Base-by-base conservation (phyloP, 148 eudicot genomes). In the Linanthus parryae region DNA sequence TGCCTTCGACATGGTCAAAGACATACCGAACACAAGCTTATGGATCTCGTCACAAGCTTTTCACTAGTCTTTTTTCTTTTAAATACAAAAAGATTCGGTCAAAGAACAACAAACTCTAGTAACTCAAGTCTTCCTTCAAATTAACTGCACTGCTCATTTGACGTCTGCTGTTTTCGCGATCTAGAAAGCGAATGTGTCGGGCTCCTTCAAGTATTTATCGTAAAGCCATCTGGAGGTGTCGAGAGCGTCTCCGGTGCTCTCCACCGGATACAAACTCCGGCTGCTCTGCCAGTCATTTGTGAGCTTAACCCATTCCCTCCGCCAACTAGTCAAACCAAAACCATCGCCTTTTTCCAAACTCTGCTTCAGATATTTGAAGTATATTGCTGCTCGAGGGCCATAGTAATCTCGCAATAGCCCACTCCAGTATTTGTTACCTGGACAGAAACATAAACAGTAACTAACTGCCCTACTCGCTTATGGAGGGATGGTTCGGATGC, bases 351-450 rank as follows among this genome's bases (percentile, higher is more conserved):
- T 72, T 54, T 57, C 61, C 47, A 76, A 24, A 52, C 82, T 77
- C 13, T 65, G 64, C 37, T 24, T 55, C 54, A 77, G 62, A 54
- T 47, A 69, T 61, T 77, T 72, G 69, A 77, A 77, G 44, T 77
- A 77, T 23, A 77, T 54, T 21, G 78, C 82, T 8, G 82, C 82
- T 50, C 75, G 74, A 31, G 82, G 78, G 23, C 70, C 78, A 20
- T 77, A 72, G 43, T 77, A 77, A 49, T 72, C 82, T 44, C 57
- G 70, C n/a, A 77, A 33, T 54, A 77, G 77, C 62, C 82, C 82
- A 51, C 74, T 65, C 82, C 78, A 77, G 28, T 77, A 77, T 51
- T 72, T 72, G 72, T 77, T 77, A 38, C 74, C 81, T 72, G 27
- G 14, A 26, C 4, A 37, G 28, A 57, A 26, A 29, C 1, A n/a